phyloP scores from a whole-genome alignment of 257 asterid genomes.

The Ilex aquifolium region DNA sequence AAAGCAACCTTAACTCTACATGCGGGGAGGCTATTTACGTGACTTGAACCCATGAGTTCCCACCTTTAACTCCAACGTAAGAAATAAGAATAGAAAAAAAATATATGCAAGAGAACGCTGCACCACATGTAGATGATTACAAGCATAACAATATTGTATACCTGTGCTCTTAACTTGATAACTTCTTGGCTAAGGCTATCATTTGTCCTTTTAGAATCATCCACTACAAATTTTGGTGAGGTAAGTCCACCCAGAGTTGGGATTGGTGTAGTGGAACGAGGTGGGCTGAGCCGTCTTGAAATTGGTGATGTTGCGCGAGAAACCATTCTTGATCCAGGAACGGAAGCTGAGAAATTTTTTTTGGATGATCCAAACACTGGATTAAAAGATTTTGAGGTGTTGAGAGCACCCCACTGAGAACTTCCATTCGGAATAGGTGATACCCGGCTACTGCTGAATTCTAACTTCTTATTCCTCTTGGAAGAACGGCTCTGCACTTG shows the following conservation, averaged over 20 bases:
- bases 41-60: no score
- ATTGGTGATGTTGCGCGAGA: conserved; percentile 98
- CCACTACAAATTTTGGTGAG: background rate
- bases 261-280: background rate
- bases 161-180: conserved; percentile 19
- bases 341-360: conserved; percentile 90
- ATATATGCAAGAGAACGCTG: background rate
- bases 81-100: background rate
- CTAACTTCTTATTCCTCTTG: conserved; percentile 77
- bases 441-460: conserved; percentile 83
- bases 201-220: background rate
- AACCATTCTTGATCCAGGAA: conserved; percentile 97
- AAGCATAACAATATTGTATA: no score
- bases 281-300: conserved; percentile 35
- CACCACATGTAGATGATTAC: background rate
- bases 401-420: conserved; percentile 38
- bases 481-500: conserved; percentile 69
- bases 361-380: conserved; percentile 91
- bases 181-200: conserved; percentile 47
- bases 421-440: conserved; percentile 89
- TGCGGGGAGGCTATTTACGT: no score
- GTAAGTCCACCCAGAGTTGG: background rate
- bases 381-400: conserved; percentile 48
- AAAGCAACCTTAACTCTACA: no score
- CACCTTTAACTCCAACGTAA: background rate